Conservation (phyloP, 805 yeast genomes). For the Debaryomyces tyrocola region DNA sequence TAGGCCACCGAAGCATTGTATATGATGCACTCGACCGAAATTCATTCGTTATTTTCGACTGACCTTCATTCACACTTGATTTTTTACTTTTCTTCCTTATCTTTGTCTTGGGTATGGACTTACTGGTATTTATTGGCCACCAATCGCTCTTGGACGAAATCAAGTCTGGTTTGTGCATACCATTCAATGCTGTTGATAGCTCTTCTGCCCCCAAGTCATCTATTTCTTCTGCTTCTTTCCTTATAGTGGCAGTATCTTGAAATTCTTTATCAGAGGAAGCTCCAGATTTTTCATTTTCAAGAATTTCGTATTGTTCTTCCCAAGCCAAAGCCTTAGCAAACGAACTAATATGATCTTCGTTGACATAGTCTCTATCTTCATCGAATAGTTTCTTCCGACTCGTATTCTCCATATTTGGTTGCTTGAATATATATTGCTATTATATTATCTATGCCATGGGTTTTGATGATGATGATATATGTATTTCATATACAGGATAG, state of each 20-base stretch:
- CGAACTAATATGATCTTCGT: conserved; percentile 36
- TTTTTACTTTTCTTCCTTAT: neutral
- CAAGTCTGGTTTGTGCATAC: conserved; percentile 11
- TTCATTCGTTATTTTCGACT: conserved; percentile 28
- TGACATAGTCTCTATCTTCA: conserved; percentile 28
- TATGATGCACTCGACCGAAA: conserved; percentile 36
- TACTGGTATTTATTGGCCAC: conserved; percentile 15
- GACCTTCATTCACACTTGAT: conserved; percentile 3
- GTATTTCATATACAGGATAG: no score
- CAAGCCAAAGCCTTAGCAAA: conserved; percentile 42
- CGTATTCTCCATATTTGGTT: neutral
- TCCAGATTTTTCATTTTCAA: conserved; percentile 2
- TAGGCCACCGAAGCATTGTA: conserved; percentile 62
- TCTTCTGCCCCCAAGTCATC: conserved; percentile 1
- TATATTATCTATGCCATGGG: no score
- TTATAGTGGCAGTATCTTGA: neutral
- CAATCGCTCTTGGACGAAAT: conserved; percentile 30
- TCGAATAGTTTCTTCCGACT: conserved; percentile 9
- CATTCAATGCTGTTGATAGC: neutral
- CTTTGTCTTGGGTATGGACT: neutral
- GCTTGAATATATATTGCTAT: no score
- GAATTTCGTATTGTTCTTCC: conserved; percentile 30
- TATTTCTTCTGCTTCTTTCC: neutral
- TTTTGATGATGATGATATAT: no score
- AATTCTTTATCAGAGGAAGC: neutral